Conservation (phyloP, 371 early-diverging fungal genomes). For the Nosema muscidifuracis region DNA sequence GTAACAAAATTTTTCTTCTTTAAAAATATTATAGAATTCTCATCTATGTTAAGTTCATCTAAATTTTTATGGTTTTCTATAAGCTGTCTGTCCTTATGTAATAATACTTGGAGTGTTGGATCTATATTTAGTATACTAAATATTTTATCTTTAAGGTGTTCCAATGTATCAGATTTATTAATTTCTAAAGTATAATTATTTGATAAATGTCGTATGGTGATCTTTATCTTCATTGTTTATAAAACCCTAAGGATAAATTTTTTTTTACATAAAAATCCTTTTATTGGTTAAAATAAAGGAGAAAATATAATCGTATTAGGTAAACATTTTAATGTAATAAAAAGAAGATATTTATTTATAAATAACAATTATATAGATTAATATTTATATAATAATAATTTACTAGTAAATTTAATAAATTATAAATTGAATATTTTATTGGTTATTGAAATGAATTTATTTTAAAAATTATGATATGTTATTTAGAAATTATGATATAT, state of each 20-base stretch:
- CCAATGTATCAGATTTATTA: conserved; percentile 39
- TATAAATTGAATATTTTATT: too few relatives aligned
- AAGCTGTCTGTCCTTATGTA: conserved; percentile 46
- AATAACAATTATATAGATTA: too few relatives aligned
- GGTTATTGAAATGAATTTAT: too few relatives aligned
- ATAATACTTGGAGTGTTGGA: conserved; percentile 29
- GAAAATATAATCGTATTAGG: too few relatives aligned
- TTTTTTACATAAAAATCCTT: too few relatives aligned
- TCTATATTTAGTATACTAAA: conserved; percentile 32
- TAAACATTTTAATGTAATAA: too few relatives aligned
- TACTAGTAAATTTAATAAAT: too few relatives aligned
- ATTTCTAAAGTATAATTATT: conserved; percentile 42
- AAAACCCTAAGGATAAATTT: not conserved
- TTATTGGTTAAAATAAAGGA: too few relatives aligned
- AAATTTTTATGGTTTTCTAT: conserved; percentile 43
- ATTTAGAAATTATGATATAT: too few relatives aligned
- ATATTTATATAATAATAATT: too few relatives aligned
- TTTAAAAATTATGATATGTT: too few relatives aligned
- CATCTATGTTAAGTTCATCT: conserved; percentile 33
- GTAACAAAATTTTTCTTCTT: conserved; percentile 37
- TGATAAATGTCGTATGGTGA: conserved; percentile 51
- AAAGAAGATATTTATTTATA: too few relatives aligned
- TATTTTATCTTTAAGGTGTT: conserved; percentile 52
- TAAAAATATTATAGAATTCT: conserved; percentile 34
- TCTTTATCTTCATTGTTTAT: conserved; percentile 27